Base-by-base conservation (phyloP, 768 basidiomycete genomes). In the Amanita rimosa region DNA sequence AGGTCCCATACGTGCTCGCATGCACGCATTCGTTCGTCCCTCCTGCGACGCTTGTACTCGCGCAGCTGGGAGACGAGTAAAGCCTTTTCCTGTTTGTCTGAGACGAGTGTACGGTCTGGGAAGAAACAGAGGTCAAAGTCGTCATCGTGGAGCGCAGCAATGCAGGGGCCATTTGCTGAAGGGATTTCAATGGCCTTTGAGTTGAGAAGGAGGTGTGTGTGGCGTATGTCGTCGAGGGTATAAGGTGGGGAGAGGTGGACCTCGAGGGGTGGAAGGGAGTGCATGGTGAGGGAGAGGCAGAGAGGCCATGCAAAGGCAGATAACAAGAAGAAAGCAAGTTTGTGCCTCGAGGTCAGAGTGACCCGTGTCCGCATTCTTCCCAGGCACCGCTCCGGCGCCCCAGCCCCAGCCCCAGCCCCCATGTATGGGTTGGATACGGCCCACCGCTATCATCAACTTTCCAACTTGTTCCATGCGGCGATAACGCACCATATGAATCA, bases 161-260 rank as follows among this genome's bases (percentile, higher is more conserved):
- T 81, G 40, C 79, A 74, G 1, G 82, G 80, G 61, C 83, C 81
- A 52, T 73, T 62, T 61, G 78, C 74, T 10, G 70, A 69, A 8
- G 71, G 66, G 58, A 83, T 75, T 51, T 81, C 72, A 48, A 82
- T 72, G 53, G 81, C 81, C 56, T 74, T 75, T 54, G 82, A 73
- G 17, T 73, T 71, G 44, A 85, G 64, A n/a, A 84, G 71, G 24
- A 78, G 67, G 64, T 78, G 79, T 39, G 82, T 81, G 52, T 77
- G 72, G 51, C 76, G 79, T 49, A 84, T 75, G 65, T 85, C 68
- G n/a, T n/a, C n/a, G n/a, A n/a, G n/a, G n/a, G n/a, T n/a, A n/a
- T n/a, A n/a, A n/a, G n/a, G n/a, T n/a, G n/a, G n/a, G 55, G 73
- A 67, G 33, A 83, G 70, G 60, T 77, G 78, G 67, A 83, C 82